Base-by-base conservation (phyloP, 2,329 filamentous ascomycete genomes). In the Colletotrichum simmondsii region DNA sequence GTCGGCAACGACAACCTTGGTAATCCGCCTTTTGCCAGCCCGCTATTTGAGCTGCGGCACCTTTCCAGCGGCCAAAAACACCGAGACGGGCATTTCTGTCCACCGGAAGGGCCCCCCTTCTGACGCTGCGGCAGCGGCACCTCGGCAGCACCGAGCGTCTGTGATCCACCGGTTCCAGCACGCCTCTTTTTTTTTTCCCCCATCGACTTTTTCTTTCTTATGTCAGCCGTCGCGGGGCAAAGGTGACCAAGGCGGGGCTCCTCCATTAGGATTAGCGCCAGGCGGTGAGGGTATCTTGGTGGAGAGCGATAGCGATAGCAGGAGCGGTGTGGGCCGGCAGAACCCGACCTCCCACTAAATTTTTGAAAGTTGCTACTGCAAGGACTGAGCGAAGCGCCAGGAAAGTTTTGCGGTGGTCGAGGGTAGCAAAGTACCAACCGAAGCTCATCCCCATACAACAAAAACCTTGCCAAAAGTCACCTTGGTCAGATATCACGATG, bases 401-500 rank as follows among this genome's bases (percentile, higher is more conserved):
- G 70, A 61, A 74, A 74, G 69, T 73, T 74, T 73, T 68, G 58
- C 52, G 58, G 37, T 49, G 59, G 59, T 30, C 35, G 52, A 64
- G 61, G 61, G 64, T 57, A 68, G 54, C 59, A 57, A 32, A 74
- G 46, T 22, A 63, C 14, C 16, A 42, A 42, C 14, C 16, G 32
- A 42, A 57, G 42, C 57, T 52, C 28, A 59, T 42, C 53, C 60
- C 59, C 19, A n/a, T 19, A 30, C 26, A 30, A 65, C 24, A 37
- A 65, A 65, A 57, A 56, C 24, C 10, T 12, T 19, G 28, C 19
- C n/a, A 60, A 37, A 57, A 35, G 32, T 19, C 61, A n/a, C 56
- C 49, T 22, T 35, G 61, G 57, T 53, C 61, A 52, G 24, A 30
- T 60, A 61, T 14, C 68, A 81, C 75, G 75, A 89, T 89, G 87